Evolutionary conservation across 208 protist species (phyloP).

Genomic region (Crithidia mellificae): DNA sequence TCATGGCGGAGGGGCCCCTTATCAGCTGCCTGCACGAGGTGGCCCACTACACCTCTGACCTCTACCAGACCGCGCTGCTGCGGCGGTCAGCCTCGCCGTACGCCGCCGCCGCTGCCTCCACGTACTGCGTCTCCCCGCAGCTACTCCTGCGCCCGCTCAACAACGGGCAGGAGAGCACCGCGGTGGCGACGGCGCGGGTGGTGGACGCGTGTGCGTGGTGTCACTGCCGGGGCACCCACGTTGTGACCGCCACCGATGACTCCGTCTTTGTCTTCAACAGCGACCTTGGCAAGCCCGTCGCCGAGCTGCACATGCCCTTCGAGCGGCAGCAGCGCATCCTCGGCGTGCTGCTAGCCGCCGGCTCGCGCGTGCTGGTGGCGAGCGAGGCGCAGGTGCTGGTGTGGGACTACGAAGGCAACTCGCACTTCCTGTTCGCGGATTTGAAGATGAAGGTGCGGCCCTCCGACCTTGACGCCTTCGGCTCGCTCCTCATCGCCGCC

Average conservation of each 20-base stretch:
- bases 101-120: constrained; percentile 26
- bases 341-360: constrained; percentile 63
- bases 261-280: constrained; percentile 61
- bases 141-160: constrained; percentile 68
- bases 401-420: constrained; percentile 76
- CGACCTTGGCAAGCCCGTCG: constrained; percentile 42
- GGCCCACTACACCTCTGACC: constrained; percentile 47
- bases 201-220: constrained; percentile 27
- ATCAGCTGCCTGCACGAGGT: constrained; percentile 49
- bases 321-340: constrained; percentile 52
- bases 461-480: constrained; percentile 51
- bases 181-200: constrained; percentile 32
- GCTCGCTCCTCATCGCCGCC: constrained; percentile 49
- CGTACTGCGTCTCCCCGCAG: constrained; percentile 43
- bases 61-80: constrained; percentile 73
- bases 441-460: constrained; percentile 35
- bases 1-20: constrained; percentile 43
- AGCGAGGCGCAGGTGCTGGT: constrained; percentile 52
- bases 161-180: constrained; percentile 52
- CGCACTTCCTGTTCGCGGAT: constrained; percentile 53
- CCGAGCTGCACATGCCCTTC: constrained; percentile 59
- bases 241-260: constrained; percentile 54
- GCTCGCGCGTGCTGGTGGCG: constrained; percentile 71
- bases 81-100: constrained; percentile 52
- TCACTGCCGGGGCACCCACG: constrained; percentile 56